Percentiles rank a stretch among this genome's conserved stretches.
Evolutionary conservation across 1,284 basidiomycete species (phyloP).

Genomic region (Pholiota adiposa): DNA sequence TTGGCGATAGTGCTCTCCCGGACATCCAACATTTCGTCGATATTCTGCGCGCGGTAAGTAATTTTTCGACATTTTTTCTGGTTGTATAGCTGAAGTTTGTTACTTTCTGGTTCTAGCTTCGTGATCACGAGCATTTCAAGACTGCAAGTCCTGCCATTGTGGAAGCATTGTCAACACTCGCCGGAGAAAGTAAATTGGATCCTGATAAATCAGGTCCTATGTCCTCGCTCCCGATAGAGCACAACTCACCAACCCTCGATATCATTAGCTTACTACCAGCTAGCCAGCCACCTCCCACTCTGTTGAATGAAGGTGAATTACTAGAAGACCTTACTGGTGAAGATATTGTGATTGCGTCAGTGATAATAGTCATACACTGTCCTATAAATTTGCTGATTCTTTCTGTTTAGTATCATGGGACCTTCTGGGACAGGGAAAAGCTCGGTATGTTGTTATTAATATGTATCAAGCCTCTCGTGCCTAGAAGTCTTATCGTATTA

Average conservation of each 20-base stretch:
- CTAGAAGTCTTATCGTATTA: neutral
- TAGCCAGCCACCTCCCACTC: neutral
- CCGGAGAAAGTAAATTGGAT: neutral
- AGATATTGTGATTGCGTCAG: neutral
- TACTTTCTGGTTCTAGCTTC: neutral
- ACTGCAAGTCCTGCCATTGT: neutral
- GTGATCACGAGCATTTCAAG: neutral
- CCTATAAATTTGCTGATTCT: neutral
- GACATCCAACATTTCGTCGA: neutral
- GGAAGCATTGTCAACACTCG: neutral
- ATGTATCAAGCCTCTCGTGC: neutral
- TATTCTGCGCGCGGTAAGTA: neutral
- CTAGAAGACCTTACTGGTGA: neutral
- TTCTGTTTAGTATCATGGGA: neutral
- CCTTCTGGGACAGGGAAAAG: conserved; percentile 1
- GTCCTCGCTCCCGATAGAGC: neutral
- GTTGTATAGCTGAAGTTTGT: neutral
- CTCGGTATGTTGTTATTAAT: neutral
- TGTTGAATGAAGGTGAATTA: neutral
- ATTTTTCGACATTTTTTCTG: neutral
- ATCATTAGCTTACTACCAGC: neutral
- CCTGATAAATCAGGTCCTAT: neutral
- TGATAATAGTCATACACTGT: neutral
- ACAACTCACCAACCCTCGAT: neutral
- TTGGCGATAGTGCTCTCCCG: neutral